These are phyloP conservation scores for Camelina neglecta DNA, from an alignment of 345 rosid genomes.

Conservation along the genomic window DNA sequence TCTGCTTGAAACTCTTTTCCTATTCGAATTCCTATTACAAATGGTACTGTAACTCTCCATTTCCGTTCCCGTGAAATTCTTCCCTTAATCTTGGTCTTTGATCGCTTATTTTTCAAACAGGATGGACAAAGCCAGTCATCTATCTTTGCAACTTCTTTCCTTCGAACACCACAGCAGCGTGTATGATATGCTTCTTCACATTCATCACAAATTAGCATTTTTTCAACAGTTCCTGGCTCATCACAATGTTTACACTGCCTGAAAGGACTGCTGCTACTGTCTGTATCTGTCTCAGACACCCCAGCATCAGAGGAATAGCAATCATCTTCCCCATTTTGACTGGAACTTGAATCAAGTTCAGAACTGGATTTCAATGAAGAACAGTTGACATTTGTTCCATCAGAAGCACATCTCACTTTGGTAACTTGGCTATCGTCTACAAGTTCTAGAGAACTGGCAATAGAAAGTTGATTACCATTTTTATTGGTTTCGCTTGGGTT, in stretches of 20 bases:
- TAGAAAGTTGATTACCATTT: slow-evolving; percentile 51
- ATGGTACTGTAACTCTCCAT: slow-evolving; percentile 62
- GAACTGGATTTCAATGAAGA: slow-evolving; percentile 67
- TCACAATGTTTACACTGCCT: slow-evolving; percentile 73
- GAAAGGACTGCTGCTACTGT: slow-evolving; percentile 45
- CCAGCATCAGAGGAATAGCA: slow-evolving; percentile 68
- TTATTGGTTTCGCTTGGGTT: slow-evolving; percentile 43
- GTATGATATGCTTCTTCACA: slow-evolving; percentile 89
- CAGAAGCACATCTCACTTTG: slow-evolving; percentile 37
- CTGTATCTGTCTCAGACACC: slow-evolving; percentile 45
- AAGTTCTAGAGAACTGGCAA: slow-evolving; percentile 45
- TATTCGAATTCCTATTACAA: slow-evolving; percentile 55
- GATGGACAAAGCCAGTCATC: slow-evolving; percentile 88
- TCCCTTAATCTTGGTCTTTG: slow-evolving; percentile 49
- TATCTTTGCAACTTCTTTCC: slow-evolving; percentile 51
- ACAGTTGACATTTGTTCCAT: slow-evolving; percentile 65
- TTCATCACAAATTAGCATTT: slow-evolving; percentile 85
- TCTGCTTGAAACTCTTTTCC: slow-evolving; percentile 94
- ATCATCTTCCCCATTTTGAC: slow-evolving; percentile 57
- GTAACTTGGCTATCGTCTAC: slow-evolving; percentile 14
- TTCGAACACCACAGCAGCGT: slow-evolving; percentile 65
- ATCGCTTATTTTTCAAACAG: slow-evolving; percentile 61
- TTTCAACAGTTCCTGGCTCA: slow-evolving; percentile 46
- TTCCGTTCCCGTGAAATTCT: slow-evolving; percentile 44
- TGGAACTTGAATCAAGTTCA: slow-evolving; percentile 56